A percentile compares a stretch with the other conserved stretches of the same genome.
Evolutionary conservation across 139 green algal species (phyloP).

Genomic region (Mychonastes homosphaera): DNA sequence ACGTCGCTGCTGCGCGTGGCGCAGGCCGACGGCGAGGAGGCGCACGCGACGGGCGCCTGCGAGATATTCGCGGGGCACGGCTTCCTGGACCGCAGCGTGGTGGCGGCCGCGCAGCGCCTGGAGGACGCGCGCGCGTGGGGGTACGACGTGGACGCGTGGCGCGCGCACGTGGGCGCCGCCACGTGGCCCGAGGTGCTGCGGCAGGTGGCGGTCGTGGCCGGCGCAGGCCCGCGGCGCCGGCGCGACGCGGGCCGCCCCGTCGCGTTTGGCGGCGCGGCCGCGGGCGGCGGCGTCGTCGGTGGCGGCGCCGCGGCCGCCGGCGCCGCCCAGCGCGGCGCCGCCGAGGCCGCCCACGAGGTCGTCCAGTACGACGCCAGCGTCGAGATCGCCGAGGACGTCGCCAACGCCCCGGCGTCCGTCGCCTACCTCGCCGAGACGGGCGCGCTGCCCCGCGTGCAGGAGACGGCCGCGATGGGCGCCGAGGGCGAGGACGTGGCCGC

Average conservation of each 20-base stretch:
- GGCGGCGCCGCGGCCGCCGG: background rate
- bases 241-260: background rate
- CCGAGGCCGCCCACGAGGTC: conserved; percentile 1
- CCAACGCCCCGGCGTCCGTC: too few relatives aligned
- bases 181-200: conserved; percentile 88
- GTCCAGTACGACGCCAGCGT: background rate
- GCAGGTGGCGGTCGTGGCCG: conserved; percentile 46
- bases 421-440: conserved; percentile 1
- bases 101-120: conserved; percentile 38
- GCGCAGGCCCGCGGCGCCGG: conserved; percentile 23
- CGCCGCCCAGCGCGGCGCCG: conserved; percentile 5
- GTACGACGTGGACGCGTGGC: conserved; percentile 82
- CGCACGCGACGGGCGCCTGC: conserved; percentile 30
- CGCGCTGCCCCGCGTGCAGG: conserved; percentile 6
- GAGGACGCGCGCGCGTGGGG: conserved; percentile 87
- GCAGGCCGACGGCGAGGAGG: conserved; percentile 66
- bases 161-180: conserved; percentile 68
- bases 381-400: too few relatives aligned
- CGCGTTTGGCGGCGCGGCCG: conserved; percentile 5
- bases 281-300: background rate
- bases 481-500: conserved; percentile 60
- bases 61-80: too few relatives aligned
- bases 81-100: conserved; percentile 43
- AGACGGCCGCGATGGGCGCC: conserved; percentile 35
- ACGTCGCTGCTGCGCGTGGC: conserved; percentile 23